These are phyloP conservation scores for Arthrobotrys musiformis DNA, from an alignment of 2,329 filamentous ascomycete species.

Conservation along the genomic window DNA sequence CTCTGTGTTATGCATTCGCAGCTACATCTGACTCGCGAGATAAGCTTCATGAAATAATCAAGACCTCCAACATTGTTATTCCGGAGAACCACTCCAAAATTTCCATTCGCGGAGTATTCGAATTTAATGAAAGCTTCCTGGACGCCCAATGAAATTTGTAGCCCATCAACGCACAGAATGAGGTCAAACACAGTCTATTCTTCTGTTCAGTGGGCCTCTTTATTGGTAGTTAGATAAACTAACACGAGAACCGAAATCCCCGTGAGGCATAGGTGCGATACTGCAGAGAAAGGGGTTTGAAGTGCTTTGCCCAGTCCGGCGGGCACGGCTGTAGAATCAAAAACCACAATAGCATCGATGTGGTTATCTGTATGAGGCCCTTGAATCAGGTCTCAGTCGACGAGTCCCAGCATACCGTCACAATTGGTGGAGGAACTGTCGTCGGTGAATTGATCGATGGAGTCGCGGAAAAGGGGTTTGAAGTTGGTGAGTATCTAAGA, in stretches of 20 bases:
- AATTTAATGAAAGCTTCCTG: too few species aligned
- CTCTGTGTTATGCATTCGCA: too few species aligned
- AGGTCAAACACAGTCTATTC: too few species aligned
- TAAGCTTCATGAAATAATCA: too few species aligned
- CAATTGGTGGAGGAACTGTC: conserved; percentile 53
- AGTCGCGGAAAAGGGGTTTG: conserved; percentile 13
- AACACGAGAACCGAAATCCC: too few species aligned
- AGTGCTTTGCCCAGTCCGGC: conserved; percentile 41
- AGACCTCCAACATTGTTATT: too few species aligned
- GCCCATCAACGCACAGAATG: too few species aligned
- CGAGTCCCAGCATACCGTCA: conserved; percentile 37
- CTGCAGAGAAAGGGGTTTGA: conserved; percentile 24
- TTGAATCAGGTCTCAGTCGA: conserved; percentile 44
- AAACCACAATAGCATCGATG: conserved; percentile 20
- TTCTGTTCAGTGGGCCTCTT: too few species aligned
- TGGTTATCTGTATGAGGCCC: conserved; percentile 45
- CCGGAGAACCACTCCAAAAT: too few species aligned
- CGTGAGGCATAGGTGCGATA: conserved; percentile 54
- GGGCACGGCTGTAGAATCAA: conserved; percentile 29
- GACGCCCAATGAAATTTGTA: too few species aligned
- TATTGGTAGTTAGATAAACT: background rate
- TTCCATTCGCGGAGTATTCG: too few species aligned
- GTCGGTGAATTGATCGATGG: conserved; percentile 36
- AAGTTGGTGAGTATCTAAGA: conserved; percentile 22
- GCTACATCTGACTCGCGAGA: too few species aligned